Evolutionary conservation across 2,329 filamentous ascomycete species (phyloP).

Genomic region (Cladosporium cucumerinum): DNA sequence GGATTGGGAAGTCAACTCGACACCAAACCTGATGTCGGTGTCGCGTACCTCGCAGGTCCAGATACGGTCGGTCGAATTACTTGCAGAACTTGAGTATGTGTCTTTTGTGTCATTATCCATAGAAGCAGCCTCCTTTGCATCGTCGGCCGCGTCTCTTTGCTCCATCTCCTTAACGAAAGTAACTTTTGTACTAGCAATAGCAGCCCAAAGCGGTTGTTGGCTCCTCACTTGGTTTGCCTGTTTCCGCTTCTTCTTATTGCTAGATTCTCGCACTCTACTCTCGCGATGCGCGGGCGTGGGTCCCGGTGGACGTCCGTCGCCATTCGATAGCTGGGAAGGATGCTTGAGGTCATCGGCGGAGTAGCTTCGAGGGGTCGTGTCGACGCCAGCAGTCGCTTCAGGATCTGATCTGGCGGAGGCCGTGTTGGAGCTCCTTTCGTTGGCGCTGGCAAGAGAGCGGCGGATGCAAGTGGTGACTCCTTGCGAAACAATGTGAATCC

Average conservation of each 20-base stretch:
- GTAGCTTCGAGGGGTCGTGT: slow-evolving; percentile 13
- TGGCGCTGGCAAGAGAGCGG: slow-evolving; percentile 35
- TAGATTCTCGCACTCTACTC: slow-evolving; percentile 56
- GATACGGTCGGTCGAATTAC: slow-evolving; percentile 59
- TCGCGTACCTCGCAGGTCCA: slow-evolving; percentile 79
- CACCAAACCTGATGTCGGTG: slow-evolving; percentile 69
- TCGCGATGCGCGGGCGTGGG: slow-evolving; percentile 52
- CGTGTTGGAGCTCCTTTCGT: slow-evolving; percentile 32
- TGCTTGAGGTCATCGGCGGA: slow-evolving; percentile 26
- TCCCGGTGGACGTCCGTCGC: slow-evolving; percentile 50
- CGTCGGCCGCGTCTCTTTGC: slow-evolving; percentile 71
- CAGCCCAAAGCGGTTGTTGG: slow-evolving; percentile 90
- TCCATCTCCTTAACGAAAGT: slow-evolving; percentile 80
- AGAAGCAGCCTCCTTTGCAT: slow-evolving; percentile 70
- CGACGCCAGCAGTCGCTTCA: slow-evolving; percentile 29
- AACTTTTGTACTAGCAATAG: slow-evolving; percentile 92
- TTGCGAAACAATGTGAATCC: slow-evolving; percentile 38
- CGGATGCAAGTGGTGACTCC: slow-evolving; percentile 36
- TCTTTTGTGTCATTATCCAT: slow-evolving; percentile 62
- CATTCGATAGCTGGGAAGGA: slow-evolving; percentile 31
- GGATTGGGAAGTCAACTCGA: slow-evolving; percentile 32
- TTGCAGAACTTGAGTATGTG: slow-evolving; percentile 70
- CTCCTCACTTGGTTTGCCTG: slow-evolving; percentile 87
- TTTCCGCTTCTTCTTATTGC: slow-evolving; percentile 78
- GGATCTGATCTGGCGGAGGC: slow-evolving; percentile 31